phyloP scores from a whole-genome alignment of 2,329 filamentous ascomycete genomes.

The Colletotrichum incanum region DNA sequence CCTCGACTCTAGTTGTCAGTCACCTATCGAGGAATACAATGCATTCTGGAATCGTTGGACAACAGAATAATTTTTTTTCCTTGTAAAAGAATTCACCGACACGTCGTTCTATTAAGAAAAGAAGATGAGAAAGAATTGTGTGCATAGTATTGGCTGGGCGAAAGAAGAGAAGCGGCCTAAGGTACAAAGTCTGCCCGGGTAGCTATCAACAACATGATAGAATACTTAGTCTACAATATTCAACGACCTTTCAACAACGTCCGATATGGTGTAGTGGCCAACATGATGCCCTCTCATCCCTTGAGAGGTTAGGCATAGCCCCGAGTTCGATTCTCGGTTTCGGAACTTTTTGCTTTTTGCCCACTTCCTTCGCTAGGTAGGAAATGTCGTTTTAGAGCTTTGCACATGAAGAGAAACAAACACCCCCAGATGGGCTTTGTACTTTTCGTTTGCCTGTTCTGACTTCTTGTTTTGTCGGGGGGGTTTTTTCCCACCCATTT shows the following conservation, averaged over 20 bases:
- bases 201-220: accelerated
- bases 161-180: no score
- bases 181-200: not conserved
- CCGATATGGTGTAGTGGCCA: constrained; percentile 44
- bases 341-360: constrained; percentile 17
- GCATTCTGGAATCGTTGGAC: not conserved
- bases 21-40: not conserved
- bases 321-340: constrained; percentile 26
- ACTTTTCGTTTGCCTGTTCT: no score
- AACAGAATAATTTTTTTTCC: not conserved
- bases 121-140: no score
- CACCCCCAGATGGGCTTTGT: no score
- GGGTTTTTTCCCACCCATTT: no score
- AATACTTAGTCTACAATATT: not conserved
- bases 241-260: not conserved
- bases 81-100: no score
- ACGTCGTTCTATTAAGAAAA: no score
- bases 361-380: not conserved
- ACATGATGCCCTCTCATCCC: constrained; percentile 39
- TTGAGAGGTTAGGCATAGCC: constrained; percentile 39
- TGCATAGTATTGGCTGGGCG: not conserved
- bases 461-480: no score
- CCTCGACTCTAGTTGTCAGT: not conserved
- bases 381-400: not conserved
- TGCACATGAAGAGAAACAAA: not conserved